These are phyloP conservation scores for Gynochthodes officinalis DNA, from an alignment of 257 asterid genomes.

Conservation along the genomic window DNA sequence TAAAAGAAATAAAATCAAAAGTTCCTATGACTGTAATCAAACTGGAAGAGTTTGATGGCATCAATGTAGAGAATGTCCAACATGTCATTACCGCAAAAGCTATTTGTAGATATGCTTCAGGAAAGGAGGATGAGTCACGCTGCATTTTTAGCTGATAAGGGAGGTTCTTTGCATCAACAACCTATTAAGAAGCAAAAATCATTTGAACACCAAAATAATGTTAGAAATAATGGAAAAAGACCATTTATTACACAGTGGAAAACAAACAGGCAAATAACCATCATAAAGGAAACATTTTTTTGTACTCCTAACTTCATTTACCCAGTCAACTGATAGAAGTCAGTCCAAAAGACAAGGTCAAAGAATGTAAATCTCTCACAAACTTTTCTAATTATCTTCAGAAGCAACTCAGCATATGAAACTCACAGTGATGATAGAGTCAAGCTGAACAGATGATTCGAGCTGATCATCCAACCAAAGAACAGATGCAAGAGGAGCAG, in stretches of 20 bases:
- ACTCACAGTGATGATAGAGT: slow-evolving; percentile 89
- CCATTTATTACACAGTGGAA: neutral
- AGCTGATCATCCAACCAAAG: slow-evolving; percentile 99
- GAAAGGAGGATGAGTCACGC: slow-evolving; percentile 74
- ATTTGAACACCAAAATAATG: slow-evolving; percentile 8
- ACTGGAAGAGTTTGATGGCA: neutral
- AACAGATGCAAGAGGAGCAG: slow-evolving; percentile 98
- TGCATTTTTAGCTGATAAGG: slow-evolving; percentile 74
- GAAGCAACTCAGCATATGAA: slow-evolving; percentile 9
- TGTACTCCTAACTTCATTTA: neutral
- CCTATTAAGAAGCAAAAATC: slow-evolving; percentile 42
- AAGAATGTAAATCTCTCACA: neutral
- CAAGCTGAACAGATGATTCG: slow-evolving; percentile 83
- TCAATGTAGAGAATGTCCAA: neutral
- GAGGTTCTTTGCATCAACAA: slow-evolving; percentile 96
- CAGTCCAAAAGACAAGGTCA: neutral
- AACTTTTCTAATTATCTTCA: slow-evolving; percentile 15
- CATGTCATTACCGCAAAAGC: slow-evolving; percentile 74
- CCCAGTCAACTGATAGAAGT: neutral
- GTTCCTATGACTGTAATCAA: neutral
- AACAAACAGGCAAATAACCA: neutral
- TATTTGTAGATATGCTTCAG: slow-evolving; percentile 93
- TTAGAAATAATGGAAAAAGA: neutral
- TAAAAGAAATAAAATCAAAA: neutral
- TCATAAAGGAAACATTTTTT: neutral